These are phyloP conservation scores for Phytopythium chamaehyphon DNA, from an alignment of 352 stramenopile genomes.

Conservation along the genomic window DNA sequence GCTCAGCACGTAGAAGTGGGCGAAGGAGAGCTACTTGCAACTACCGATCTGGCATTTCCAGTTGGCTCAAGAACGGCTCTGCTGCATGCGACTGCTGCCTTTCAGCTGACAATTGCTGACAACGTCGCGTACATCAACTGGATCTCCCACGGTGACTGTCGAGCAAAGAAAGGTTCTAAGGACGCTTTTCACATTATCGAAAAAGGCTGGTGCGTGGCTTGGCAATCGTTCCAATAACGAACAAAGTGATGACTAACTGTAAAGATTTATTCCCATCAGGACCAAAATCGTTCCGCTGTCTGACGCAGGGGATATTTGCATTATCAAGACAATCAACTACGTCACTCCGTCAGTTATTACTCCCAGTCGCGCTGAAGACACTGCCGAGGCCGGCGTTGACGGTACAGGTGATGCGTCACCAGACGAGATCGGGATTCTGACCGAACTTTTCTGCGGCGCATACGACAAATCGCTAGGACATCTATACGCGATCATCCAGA, in stretches of 20 bases:
- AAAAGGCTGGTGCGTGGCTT: slow-evolving; percentile 39
- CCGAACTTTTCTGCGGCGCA: slow-evolving; percentile 19
- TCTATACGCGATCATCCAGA: slow-evolving; percentile 29
- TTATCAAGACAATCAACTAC: slow-evolving; percentile 12
- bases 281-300: slow-evolving; percentile 11
- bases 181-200: slow-evolving; percentile 32
- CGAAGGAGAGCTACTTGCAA: slow-evolving; percentile 21
- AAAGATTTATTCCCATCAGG: slow-evolving; percentile 5
- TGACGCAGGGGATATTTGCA: slow-evolving; percentile 3
- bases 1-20: slow-evolving; percentile 14
- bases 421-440: slow-evolving; percentile 26
- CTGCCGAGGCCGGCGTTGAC: not conserved
- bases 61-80: slow-evolving; percentile 9
- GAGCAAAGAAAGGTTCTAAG: slow-evolving; percentile 19
- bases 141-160: slow-evolving; percentile 32
- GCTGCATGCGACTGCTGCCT: slow-evolving; percentile 10
- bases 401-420: not conserved
- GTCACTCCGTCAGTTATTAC: slow-evolving; percentile 5
- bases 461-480: slow-evolving; percentile 19
- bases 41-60: slow-evolving; percentile 16
- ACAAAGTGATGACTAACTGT: too few species aligned
- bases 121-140: slow-evolving; percentile 16
- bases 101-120: slow-evolving; percentile 5
- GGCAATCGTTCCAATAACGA: not conserved
- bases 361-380: not conserved